Conservation (phyloP, 2,329 filamentous ascomycete species). For the Akanthomyces uredinophilus region DNA sequence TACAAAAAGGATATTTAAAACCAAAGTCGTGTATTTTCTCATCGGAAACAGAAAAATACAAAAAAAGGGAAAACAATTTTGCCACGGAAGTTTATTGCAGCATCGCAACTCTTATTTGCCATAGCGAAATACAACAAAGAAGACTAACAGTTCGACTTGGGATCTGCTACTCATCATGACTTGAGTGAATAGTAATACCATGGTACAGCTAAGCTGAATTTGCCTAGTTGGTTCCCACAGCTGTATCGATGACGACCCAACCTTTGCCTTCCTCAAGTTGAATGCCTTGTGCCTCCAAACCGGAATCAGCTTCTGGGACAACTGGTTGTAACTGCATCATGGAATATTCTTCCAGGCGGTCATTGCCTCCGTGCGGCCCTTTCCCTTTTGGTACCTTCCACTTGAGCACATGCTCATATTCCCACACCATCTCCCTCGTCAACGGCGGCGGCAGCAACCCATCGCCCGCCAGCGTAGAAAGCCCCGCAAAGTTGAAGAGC, state of each 20-base stretch:
- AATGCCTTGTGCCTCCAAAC: not conserved
- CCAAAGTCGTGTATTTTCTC: not conserved
- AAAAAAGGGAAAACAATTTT: not conserved
- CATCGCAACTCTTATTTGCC: not conserved
- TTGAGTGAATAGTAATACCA: not conserved
- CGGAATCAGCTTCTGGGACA: not conserved
- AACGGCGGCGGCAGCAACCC: slow-evolving; percentile 43
- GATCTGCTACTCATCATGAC: not conserved
- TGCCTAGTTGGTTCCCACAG: not conserved
- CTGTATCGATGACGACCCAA: not conserved
- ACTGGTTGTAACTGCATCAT: not conserved
- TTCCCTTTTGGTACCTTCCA: slow-evolving; percentile 20
- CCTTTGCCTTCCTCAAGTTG: not conserved
- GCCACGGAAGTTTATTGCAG: not conserved
- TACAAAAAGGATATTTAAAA: slow-evolving; percentile 55
- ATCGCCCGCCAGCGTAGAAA: slow-evolving; percentile 42
- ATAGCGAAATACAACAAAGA: not conserved
- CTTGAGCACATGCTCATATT: slow-evolving; percentile 43
- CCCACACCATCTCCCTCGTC: slow-evolving; percentile 39
- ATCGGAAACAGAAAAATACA: not conserved
- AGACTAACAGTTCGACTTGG: not conserved
- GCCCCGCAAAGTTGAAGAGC: slow-evolving; percentile 44
- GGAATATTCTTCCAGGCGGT: not conserved
- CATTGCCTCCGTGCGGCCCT: not conserved
- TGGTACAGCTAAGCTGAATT: not conserved